These are phyloP conservation scores for Corrigiola litoralis DNA, from an alignment of 179 eudicot species.

Conservation along the genomic window DNA sequence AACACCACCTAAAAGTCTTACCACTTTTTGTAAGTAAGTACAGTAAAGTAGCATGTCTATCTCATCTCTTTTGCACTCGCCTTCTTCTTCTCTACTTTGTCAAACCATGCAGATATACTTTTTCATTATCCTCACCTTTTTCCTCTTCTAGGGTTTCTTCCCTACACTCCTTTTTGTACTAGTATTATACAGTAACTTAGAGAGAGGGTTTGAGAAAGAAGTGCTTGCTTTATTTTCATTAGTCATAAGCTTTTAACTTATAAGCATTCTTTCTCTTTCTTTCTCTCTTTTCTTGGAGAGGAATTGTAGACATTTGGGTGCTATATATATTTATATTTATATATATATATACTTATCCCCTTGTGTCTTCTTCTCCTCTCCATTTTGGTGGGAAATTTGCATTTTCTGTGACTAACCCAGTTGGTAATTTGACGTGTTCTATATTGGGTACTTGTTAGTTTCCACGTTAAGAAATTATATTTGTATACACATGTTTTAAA, in stretches of 20 bases:
- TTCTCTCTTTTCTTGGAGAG: conserved; percentile 41
- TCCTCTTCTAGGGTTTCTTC: conserved; percentile 22
- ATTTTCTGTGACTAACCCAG: too few relatives aligned
- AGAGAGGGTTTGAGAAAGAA: conserved; percentile 43
- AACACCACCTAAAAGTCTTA: conserved; percentile 14
- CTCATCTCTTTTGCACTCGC: too few relatives aligned
- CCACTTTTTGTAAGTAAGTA: conserved; percentile 15
- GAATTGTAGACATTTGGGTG: conserved; percentile 74
- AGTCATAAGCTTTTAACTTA: not conserved
- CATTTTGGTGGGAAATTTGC: not conserved
- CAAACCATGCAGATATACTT: conserved; percentile 50
- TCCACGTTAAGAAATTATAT: not conserved
- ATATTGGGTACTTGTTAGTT: not conserved
- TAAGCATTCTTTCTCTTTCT: conserved; percentile 41
- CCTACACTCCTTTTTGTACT: not conserved
- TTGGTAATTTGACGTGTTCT: not conserved
- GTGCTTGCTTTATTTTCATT: not conserved
- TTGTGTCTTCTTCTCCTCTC: conserved; percentile 29
- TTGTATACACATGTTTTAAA: not conserved
- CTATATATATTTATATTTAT: too few relatives aligned
- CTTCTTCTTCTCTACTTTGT: conserved; percentile 13
- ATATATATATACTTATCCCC: conserved; percentile 25
- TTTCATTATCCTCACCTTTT: conserved; percentile 34
- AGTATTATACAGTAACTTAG: conserved; percentile 18
- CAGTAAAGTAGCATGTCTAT: not conserved